These are phyloP conservation scores for Aspergillus hortae DNA, from an alignment of 2,329 filamentous ascomycete genomes.

Conservation along the genomic window DNA sequence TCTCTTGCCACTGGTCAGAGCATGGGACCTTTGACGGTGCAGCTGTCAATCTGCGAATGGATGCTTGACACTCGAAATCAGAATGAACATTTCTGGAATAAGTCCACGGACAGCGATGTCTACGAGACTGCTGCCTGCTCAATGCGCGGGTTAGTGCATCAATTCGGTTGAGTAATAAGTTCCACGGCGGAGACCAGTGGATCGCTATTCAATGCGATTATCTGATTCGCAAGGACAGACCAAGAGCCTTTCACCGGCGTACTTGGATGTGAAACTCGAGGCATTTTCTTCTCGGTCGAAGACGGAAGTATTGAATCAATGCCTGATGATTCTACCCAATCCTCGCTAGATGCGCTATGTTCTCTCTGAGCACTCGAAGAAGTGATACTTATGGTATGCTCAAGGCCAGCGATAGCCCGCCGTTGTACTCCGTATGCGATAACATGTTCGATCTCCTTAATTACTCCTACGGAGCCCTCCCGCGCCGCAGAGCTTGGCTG, in stretches of 20 bases:
- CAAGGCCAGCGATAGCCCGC: background rate
- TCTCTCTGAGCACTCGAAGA: background rate
- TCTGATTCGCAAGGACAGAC: conserved; percentile 7
- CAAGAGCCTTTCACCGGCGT: conserved; percentile 7
- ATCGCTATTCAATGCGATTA: conserved; percentile 2
- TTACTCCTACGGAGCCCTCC: conserved; percentile 6
- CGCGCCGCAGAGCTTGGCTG: conserved; percentile 5
- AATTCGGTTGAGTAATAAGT: conserved; percentile 7
- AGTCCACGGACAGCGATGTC: background rate
- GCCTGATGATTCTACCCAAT: no score
- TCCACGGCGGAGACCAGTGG: conserved; percentile 7
- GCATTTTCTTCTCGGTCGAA: conserved; percentile 7
- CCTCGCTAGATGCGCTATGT: background rate
- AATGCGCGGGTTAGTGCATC: conserved; percentile 5
- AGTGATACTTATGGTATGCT: background rate
- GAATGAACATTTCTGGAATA: background rate
- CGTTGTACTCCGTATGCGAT: no score
- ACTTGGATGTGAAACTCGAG: conserved; percentile 5
- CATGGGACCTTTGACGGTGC: no score
- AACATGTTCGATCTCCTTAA: background rate
- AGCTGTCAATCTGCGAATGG: no score
- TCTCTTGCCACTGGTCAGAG: no score
- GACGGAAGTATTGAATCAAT: no score
- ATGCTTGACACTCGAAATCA: no score
- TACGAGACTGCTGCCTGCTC: background rate